Conservation (phyloP, 371 early-diverging fungal species). For the Rhizopus microsporus region DNA sequence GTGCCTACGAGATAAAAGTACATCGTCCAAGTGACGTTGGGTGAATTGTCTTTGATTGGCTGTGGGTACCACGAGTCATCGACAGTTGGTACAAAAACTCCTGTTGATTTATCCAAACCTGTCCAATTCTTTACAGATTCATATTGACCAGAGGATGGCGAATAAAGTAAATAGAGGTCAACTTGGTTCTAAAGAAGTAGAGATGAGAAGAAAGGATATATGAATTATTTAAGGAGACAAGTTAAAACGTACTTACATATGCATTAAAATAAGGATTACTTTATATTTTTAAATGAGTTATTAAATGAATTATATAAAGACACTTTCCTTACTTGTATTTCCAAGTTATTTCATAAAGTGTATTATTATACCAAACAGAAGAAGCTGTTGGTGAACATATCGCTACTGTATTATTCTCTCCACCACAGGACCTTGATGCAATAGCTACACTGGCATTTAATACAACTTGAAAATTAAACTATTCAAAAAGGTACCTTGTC, state of each 20-base stretch:
- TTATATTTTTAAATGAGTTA: not conserved
- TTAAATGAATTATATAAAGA: not conserved
- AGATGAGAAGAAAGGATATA: not conserved
- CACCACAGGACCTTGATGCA: constrained; percentile 36
- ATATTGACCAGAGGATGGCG: constrained; percentile 13
- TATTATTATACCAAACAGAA: constrained; percentile 43
- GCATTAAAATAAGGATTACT: constrained; percentile 30
- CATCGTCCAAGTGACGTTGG: constrained; percentile 31
- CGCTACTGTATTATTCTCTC: constrained; percentile 29
- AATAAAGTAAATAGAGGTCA: constrained; percentile 34
- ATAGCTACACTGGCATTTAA: constrained; percentile 18
- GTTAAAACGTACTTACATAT: constrained; percentile 21
- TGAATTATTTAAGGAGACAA: not conserved
- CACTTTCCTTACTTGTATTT: constrained; percentile 40
- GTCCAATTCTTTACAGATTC: constrained; percentile 29
- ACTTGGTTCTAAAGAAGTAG: constrained; percentile 20
- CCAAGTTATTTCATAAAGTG: constrained; percentile 44
- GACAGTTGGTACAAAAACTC: constrained; percentile 30
- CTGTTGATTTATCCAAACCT: constrained; percentile 18
- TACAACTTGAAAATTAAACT: not conserved
- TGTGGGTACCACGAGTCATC: constrained; percentile 42
- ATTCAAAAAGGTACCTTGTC: constrained; percentile 23
- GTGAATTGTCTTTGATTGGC: constrained; percentile 20
- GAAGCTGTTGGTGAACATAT: constrained; percentile 35
- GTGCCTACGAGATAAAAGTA: constrained; percentile 32